phyloP scores from a whole-genome alignment of 306 rosid genomes.

The Phaseolus lunatus region DNA sequence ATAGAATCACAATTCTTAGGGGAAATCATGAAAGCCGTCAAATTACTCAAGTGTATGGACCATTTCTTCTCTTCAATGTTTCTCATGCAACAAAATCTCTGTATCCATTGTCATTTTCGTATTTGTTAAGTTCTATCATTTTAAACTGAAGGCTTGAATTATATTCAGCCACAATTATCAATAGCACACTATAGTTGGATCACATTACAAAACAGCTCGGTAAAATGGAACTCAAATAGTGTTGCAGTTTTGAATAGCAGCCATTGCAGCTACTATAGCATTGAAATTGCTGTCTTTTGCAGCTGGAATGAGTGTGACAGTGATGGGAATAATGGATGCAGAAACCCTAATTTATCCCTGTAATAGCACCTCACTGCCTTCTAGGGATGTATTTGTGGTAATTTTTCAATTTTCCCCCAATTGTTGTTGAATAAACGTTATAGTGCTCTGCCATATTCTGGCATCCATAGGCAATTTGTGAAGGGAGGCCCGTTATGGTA shows the following conservation, averaged over 20 bases:
- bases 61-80: conserved; percentile 31
- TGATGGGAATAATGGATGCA: background rate
- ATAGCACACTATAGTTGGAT: background rate
- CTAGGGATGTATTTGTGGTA: background rate
- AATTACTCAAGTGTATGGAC: conserved; percentile 97
- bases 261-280: background rate
- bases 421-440: background rate
- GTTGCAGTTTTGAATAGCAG: no score
- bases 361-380: background rate
- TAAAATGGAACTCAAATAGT: background rate
- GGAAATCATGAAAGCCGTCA: conserved; percentile 99
- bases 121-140: background rate
- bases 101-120: background rate
- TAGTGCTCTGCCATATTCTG: background rate
- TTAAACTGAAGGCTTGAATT: conserved; percentile 29
- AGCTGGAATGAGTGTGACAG: background rate
- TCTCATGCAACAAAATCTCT: background rate
- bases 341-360: background rate
- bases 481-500: background rate
- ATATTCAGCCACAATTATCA: background rate
- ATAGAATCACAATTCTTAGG: conserved; percentile 93
- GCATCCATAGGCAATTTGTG: background rate
- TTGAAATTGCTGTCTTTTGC: background rate
- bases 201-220: background rate
- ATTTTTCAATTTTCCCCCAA: background rate